Conservation (phyloP, 2,329 filamentous ascomycete genomes). For the Knoxdaviesia proteae region DNA sequence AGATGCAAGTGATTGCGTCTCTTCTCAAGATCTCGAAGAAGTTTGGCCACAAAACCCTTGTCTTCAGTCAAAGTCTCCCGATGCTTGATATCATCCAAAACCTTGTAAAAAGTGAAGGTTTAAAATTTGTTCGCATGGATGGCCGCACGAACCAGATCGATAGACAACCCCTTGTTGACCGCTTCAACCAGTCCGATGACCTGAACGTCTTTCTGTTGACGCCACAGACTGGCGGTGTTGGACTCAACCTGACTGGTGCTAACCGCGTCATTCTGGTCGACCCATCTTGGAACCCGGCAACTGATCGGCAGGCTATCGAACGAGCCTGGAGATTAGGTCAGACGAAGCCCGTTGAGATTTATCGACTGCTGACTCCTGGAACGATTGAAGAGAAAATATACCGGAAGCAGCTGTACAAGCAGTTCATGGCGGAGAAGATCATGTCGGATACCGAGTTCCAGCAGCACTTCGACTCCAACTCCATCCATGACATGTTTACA, state of each 20-base stretch:
- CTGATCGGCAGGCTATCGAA: conserved; percentile 85
- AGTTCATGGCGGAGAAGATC: conserved; percentile 93
- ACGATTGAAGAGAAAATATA: conserved; percentile 99
- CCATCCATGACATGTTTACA: conserved; percentile 81
- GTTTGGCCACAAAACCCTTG: conserved; percentile 74
- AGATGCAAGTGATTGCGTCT: conserved; percentile 86
- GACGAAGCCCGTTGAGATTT: conserved; percentile 87
- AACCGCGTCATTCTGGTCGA: conserved; percentile 96
- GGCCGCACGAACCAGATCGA: conserved; percentile 74
- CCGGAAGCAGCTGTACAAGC: conserved; percentile 95
- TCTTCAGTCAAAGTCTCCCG: conserved; percentile 84
- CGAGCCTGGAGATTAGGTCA: conserved; percentile 90
- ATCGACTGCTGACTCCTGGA: conserved; percentile 90
- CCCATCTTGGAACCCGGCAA: conserved; percentile 96
- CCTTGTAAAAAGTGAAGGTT: conserved; percentile 48
- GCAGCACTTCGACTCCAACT: conserved; percentile 72
- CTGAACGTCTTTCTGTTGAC: conserved; percentile 83
- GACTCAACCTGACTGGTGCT: conserved; percentile 84
- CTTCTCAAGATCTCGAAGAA: conserved; percentile 76
- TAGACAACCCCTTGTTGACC: conserved; percentile 76
- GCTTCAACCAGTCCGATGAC: conserved; percentile 65
- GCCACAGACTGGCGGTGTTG: conserved; percentile 84
- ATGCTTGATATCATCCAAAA: conserved; percentile 90
- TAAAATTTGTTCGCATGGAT: conserved; percentile 80
- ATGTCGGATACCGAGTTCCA: conserved; percentile 84